Evolutionary conservation across 768 basidiomycete genomes (phyloP).

Genomic region (Aureoboletus auriporus): DNA sequence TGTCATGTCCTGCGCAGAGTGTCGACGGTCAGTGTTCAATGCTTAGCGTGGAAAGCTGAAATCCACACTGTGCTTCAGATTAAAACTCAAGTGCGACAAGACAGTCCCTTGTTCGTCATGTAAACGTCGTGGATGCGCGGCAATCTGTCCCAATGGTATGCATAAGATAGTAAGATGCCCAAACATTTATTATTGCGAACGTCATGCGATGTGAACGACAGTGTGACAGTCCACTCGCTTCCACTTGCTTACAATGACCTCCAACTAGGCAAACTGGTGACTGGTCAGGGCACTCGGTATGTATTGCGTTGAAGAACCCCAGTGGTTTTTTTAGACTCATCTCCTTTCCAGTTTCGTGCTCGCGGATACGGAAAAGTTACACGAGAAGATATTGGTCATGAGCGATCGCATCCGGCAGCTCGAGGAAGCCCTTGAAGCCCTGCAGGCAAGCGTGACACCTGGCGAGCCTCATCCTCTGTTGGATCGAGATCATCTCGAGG

Average conservation of each 20-base stretch:
- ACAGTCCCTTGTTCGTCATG: conserved; percentile 54
- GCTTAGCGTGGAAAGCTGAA: too few relatives aligned
- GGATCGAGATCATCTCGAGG: conserved; percentile 52
- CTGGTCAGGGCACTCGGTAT: conserved; percentile 75
- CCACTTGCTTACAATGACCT: not conserved
- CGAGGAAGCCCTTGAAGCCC: conserved; percentile 60
- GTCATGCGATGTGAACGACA: too few relatives aligned
- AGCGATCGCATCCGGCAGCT: conserved; percentile 67
- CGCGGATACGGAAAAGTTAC: conserved; percentile 66
- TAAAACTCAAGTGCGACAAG: conserved; percentile 76
- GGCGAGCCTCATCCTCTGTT: conserved; percentile 58
- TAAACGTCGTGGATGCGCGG: conserved; percentile 70
- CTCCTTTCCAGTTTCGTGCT: conserved; percentile 53
- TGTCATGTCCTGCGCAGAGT: conserved; percentile 54
- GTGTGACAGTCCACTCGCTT: too few relatives aligned
- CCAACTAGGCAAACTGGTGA: conserved; percentile 53
- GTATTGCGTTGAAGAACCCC: conserved; percentile 10
- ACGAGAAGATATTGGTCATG: conserved; percentile 65
- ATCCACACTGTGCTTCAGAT: conserved; percentile 30
- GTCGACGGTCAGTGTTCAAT: conserved; percentile 44
- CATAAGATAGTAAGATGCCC: too few relatives aligned
- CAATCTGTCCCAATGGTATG: conserved; percentile 69
- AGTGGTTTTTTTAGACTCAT: not conserved
- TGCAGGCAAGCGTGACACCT: conserved; percentile 44
- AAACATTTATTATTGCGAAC: too few relatives aligned